Conservation (phyloP, 352 stramenopile species). For the Phytophthora capsici region DNA sequence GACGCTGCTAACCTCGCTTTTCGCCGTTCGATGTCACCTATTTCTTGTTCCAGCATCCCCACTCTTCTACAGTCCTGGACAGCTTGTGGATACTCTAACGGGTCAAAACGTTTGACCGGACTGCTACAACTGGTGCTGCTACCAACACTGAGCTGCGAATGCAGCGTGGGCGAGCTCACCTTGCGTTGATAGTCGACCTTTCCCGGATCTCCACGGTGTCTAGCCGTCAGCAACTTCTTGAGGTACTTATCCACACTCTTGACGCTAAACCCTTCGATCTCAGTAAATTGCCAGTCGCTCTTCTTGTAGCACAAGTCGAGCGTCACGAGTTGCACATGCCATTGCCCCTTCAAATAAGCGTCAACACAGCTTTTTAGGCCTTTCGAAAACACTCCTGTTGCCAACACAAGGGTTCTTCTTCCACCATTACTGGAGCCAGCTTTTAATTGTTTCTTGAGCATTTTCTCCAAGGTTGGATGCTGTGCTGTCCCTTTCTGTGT, state of each 20-base stretch:
- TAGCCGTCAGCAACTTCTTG: constrained; percentile 23
- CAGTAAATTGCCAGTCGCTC: constrained; percentile 13
- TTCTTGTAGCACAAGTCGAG: constrained; percentile 17
- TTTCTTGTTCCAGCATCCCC: constrained; percentile 26
- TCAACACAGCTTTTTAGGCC: constrained; percentile 20
- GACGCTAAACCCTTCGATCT: constrained; percentile 9
- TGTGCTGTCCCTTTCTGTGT: constrained; percentile 35
- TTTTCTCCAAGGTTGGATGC: constrained; percentile 39
- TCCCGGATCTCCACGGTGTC: not conserved
- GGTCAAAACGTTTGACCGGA: constrained; percentile 8
- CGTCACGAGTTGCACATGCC: constrained; percentile 33
- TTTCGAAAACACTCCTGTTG: constrained; percentile 20
- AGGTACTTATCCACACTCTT: constrained; percentile 29
- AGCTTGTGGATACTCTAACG: constrained; percentile 12
- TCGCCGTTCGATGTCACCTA: constrained; percentile 17
- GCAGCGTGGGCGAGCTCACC: constrained; percentile 15
- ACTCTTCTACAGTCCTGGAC: constrained; percentile 17
- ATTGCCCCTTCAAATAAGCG: constrained; percentile 27
- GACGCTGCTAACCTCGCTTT: constrained; percentile 18
- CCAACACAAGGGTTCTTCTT: constrained; percentile 26
- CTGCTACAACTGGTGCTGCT: constrained; percentile 15
- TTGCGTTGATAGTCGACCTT: constrained; percentile 16
- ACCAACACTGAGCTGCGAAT: constrained; percentile 5
- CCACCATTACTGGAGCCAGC: no score
- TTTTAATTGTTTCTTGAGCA: constrained; percentile 26